phyloP scores from a whole-genome alignment of 1,284 basidiomycete species.

The Gymnopus androsaceus region DNA sequence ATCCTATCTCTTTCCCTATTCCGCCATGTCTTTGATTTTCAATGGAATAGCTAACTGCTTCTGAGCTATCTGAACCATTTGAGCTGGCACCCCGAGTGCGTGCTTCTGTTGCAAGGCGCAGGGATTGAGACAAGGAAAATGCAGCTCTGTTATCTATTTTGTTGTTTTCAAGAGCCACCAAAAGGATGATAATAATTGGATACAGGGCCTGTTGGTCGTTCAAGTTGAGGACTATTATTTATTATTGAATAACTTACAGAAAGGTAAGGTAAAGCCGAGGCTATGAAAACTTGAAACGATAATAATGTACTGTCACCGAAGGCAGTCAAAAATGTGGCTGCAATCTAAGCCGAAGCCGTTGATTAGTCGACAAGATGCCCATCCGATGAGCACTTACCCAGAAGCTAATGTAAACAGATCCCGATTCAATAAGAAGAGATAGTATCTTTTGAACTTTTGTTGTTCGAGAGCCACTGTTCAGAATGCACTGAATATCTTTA shows the following conservation, averaged over 20 bases:
- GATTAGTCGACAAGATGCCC: not conserved
- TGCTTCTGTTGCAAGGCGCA: not conserved
- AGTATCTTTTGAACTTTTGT: slow-evolving; percentile 3
- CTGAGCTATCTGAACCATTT: too few species aligned
- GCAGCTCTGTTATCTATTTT: not conserved
- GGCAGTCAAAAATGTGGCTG: not conserved
- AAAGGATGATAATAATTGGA: slow-evolving; percentile 6
- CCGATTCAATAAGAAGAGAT: not conserved
- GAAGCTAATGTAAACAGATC: not conserved
- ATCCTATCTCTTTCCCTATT: too few species aligned
- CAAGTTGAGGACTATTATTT: not conserved
- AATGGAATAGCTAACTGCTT: too few species aligned
- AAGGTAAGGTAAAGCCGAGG: not conserved
- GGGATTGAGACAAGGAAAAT: slow-evolving; percentile 2
- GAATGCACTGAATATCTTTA: not conserved
- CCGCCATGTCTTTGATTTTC: too few species aligned
- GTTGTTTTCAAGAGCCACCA: not conserved
- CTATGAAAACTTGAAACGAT: not conserved
- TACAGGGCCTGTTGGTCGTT: not conserved
- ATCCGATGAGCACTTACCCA: not conserved
- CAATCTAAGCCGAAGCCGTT: not conserved
- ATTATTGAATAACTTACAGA: not conserved
- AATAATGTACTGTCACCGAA: not conserved
- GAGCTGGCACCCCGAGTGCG: too few species aligned
- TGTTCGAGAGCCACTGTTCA: not conserved